phyloP scores from a whole-genome alignment of 768 basidiomycete species.

The Pulveroboletus sp. region DNA sequence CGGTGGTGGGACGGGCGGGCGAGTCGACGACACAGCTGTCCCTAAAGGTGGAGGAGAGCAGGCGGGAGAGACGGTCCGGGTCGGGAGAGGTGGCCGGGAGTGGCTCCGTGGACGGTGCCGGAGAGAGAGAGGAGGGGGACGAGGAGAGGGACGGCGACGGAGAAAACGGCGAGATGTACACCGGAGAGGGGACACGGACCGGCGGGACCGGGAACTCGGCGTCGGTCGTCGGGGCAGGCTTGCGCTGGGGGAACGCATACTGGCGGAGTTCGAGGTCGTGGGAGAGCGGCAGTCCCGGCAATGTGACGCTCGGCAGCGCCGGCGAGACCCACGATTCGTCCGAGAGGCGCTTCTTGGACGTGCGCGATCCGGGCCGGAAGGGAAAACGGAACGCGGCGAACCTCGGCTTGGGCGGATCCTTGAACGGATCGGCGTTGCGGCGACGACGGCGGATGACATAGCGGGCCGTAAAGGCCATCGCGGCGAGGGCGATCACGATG shows the following conservation, averaged over 20 bases:
- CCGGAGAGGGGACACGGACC: constrained; percentile 21
- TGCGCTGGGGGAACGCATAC: constrained; percentile 10
- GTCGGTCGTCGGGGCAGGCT: constrained; percentile 17
- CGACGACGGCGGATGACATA: constrained; percentile 14
- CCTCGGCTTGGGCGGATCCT: not conserved
- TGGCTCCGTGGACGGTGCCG: constrained; percentile 14
- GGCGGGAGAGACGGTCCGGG: constrained; percentile 16
- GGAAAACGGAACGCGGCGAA: constrained; percentile 5
- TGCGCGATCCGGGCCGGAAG: not conserved
- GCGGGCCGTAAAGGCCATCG: constrained; percentile 1
- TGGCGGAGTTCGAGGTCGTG: constrained; percentile 12
- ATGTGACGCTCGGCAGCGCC: constrained; percentile 1
- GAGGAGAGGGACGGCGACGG: constrained; percentile 14
- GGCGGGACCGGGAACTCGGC: constrained; percentile 17
- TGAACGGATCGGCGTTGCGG: not conserved
- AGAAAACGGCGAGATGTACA: constrained; percentile 20
- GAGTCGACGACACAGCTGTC: constrained; percentile 2
- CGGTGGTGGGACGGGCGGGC: constrained; percentile 12
- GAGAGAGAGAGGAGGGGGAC: constrained; percentile 10
- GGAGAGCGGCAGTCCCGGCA: constrained; percentile 8
- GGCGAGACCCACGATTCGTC: constrained; percentile 28
- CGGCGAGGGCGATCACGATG: constrained; percentile 12
- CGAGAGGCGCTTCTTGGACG: constrained; percentile 21
- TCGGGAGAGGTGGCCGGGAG: constrained; percentile 2
- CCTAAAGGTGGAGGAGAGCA: constrained; percentile 22